Evolutionary conservation across 331 rosid genomes (phyloP).

Genomic region (Phaseolus coccineus): DNA sequence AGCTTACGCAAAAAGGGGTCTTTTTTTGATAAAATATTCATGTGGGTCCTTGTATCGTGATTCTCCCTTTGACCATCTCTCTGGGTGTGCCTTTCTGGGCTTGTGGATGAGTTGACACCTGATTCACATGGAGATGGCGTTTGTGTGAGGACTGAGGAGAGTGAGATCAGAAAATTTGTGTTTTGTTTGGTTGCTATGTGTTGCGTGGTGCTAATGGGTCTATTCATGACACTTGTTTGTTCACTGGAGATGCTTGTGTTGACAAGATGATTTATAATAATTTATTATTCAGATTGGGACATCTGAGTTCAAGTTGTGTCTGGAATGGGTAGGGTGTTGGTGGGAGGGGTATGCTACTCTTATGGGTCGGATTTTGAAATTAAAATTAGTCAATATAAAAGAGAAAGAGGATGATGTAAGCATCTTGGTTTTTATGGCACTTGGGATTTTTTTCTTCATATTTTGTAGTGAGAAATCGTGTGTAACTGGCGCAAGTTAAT

Average conservation of each 20-base stretch:
- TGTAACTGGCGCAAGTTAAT: slow-evolving; percentile 4
- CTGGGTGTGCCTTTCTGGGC: slow-evolving; percentile 24
- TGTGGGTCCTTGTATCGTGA: slow-evolving; percentile 39
- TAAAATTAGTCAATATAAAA: neutral
- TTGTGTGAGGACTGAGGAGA: neutral
- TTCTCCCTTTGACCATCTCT: slow-evolving; percentile 36
- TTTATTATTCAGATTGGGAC: slow-evolving; percentile 6
- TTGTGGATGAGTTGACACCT: slow-evolving; percentile 26
- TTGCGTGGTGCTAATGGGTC: neutral
- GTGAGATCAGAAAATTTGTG: slow-evolving; percentile 5
- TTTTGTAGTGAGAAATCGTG: neutral
- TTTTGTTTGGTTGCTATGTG: slow-evolving; percentile 1
- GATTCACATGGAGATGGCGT: neutral
- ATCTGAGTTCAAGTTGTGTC: slow-evolving; percentile 2
- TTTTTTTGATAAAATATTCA: slow-evolving; percentile 27
- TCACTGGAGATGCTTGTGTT: slow-evolving; percentile 7
- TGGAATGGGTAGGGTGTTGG: slow-evolving; percentile 2
- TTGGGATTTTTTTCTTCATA: neutral
- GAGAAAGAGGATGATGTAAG: slow-evolving; percentile 12
- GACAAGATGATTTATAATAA: slow-evolving; percentile 20
- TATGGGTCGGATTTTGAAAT: slow-evolving; percentile 12
- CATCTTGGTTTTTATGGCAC: slow-evolving; percentile 7
- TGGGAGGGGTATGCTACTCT: neutral
- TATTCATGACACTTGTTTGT: slow-evolving; percentile 14
- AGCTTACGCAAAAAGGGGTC: neutral